These are phyloP conservation scores for Diplodia corticola DNA, from an alignment of 2,329 filamentous ascomycete genomes.

Conservation along the genomic window DNA sequence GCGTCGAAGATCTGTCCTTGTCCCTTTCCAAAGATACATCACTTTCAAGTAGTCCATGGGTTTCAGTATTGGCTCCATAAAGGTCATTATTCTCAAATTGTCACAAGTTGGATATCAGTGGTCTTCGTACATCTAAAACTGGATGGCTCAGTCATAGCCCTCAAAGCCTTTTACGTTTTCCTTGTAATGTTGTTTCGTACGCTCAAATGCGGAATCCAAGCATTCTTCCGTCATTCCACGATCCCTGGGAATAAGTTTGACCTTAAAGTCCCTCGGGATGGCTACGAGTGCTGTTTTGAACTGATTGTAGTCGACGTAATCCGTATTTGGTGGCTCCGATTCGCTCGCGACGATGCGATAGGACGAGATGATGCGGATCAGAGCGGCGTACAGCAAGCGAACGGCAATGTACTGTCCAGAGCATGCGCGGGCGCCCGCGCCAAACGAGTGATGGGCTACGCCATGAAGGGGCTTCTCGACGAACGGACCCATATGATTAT, in stretches of 20 bases:
- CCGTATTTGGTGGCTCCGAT: conserved; percentile 57
- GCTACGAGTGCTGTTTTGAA: conserved; percentile 61
- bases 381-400: conserved; percentile 52
- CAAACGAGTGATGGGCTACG: conserved; percentile 51
- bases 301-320: conserved; percentile 63
- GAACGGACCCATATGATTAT: conserved; percentile 29
- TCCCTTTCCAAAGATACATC: too few relatives aligned
- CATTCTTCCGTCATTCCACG: conserved; percentile 41
- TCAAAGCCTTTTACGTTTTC: conserved; percentile 30
- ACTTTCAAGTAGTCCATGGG: too few relatives aligned
- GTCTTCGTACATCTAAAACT: neutral
- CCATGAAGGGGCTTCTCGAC: conserved; percentile 33
- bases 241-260: conserved; percentile 57
- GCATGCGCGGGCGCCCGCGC: conserved; percentile 54
- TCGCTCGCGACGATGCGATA: conserved; percentile 54
- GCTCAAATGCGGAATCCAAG: conserved; percentile 44
- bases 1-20: too few relatives aligned
- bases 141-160: neutral
- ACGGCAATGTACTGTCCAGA: conserved; percentile 54
- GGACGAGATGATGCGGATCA: conserved; percentile 51
- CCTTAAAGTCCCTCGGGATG: conserved; percentile 60
- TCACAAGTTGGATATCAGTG: neutral
- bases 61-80: too few relatives aligned
- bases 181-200: conserved; percentile 54
- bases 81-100: too few relatives aligned